Conservation (phyloP, 208 protist genomes). For the Acanthamoeba royreba region DNA sequence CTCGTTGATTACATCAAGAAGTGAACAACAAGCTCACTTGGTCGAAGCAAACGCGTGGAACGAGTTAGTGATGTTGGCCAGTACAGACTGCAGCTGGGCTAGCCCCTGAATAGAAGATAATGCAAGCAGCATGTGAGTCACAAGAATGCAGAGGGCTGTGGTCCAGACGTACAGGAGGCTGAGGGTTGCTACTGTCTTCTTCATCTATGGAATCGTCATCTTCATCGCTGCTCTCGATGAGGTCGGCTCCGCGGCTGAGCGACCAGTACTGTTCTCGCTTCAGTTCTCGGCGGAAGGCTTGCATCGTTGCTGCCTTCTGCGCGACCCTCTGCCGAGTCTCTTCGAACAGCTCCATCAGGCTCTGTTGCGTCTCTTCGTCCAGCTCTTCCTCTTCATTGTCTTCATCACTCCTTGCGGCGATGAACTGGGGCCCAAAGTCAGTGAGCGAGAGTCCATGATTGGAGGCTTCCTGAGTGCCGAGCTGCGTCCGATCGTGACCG, state of each 20-base stretch:
- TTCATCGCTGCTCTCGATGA: neutral
- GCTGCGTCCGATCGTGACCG: neutral
- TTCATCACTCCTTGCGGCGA: neutral
- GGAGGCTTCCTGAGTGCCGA: no score
- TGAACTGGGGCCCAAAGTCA: neutral
- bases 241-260: neutral
- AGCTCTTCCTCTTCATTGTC: neutral
- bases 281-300: neutral
- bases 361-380: neutral
- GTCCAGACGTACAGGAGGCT: no score
- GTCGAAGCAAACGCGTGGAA: neutral
- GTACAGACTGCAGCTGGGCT: neutral
- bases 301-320: neutral
- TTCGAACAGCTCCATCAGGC: neutral
- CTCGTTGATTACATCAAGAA: no score
- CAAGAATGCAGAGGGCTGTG: no score
- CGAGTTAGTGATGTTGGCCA: neutral
- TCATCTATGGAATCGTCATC: neutral
- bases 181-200: neutral
- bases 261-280: neutral
- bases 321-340: neutral
- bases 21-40: no score
- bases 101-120: neutral
- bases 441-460: neutral
- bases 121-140: neutral